Percentiles rank a stretch among this genome's conserved stretches.
Evolutionary conservation across 208 protist species (phyloP).

Genomic region (Leishmania turanica): DNA sequence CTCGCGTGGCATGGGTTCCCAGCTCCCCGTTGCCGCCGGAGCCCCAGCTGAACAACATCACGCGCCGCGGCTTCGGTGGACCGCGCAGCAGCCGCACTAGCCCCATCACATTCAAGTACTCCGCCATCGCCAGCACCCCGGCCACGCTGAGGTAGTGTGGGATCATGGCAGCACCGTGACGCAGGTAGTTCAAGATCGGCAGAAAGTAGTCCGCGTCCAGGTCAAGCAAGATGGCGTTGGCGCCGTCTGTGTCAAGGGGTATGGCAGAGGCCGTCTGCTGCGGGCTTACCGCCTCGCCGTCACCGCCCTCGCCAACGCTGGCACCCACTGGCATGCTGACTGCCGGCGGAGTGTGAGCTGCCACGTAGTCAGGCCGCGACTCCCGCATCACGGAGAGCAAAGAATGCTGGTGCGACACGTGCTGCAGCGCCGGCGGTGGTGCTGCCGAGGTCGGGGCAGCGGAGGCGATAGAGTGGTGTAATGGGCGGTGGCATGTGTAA

Average conservation of each 20-base stretch:
- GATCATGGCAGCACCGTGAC: slow-evolving; percentile 66
- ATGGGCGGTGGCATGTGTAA: background rate
- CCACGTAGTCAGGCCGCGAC: background rate
- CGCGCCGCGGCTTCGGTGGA: slow-evolving; percentile 35
- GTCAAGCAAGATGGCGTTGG: slow-evolving; percentile 78
- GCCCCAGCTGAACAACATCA: slow-evolving; percentile 86
- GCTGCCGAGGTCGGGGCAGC: background rate
- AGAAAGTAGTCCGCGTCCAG: slow-evolving; percentile 81
- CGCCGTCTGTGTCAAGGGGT: slow-evolving; percentile 60
- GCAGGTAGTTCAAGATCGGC: slow-evolving; percentile 84
- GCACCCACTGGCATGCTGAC: background rate
- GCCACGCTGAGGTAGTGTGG: slow-evolving; percentile 42
- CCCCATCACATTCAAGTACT: slow-evolving; percentile 73
- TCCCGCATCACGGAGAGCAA: background rate
- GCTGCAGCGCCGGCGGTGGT: background rate
- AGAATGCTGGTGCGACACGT: background rate
- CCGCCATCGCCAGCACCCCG: slow-evolving; percentile 78
- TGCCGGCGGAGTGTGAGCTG: background rate
- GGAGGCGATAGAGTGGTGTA: background rate
- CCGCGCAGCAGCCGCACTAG: slow-evolving; percentile 55
- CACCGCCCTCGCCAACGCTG: background rate
- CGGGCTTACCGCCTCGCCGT: slow-evolving; percentile 30
- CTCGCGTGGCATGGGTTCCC: slow-evolving; percentile 63
- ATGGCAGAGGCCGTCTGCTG: slow-evolving; percentile 19
- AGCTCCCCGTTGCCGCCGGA: slow-evolving; percentile 78